phyloP scores from a whole-genome alignment of 139 green algal genomes.

The Ettlia oleoabundans region DNA sequence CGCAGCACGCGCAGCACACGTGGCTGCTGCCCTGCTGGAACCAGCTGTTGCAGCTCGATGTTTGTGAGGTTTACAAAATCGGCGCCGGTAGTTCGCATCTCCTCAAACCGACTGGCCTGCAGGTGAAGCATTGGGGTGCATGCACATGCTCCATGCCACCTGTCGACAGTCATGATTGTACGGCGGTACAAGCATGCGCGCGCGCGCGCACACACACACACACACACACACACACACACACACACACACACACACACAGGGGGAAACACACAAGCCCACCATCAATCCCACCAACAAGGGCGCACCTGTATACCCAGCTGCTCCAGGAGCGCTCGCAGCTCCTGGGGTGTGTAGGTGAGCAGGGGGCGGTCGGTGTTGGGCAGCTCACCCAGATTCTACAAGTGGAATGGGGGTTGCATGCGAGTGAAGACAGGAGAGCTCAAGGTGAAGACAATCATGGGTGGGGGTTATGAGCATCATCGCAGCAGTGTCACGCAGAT shows the following conservation, averaged over 20 bases:
- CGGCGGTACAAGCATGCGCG: no score
- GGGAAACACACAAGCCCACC: no score
- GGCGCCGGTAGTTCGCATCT: not conserved
- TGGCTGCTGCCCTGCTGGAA: not conserved
- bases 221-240: no score
- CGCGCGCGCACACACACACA: no score
- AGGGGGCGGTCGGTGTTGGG: slow-evolving; percentile 28
- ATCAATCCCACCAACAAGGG: not conserved
- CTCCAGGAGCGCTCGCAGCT: slow-evolving; percentile 24
- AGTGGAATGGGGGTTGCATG: not conserved
- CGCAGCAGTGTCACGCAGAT: no score
- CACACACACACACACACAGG: no score
- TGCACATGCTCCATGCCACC: no score
- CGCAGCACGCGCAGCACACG: slow-evolving; percentile 40
- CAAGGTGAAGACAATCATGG: no score
- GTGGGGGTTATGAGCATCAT: no score
- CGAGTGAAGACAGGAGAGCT: no score
- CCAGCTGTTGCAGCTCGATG: not conserved
- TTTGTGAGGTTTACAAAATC: slow-evolving; percentile 24
- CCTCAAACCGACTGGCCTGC: slow-evolving; percentile 10
- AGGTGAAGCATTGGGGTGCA: not conserved
- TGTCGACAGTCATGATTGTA: no score
- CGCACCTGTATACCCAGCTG: slow-evolving; percentile 20
- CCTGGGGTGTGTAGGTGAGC: slow-evolving; percentile 15
- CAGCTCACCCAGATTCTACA: slow-evolving; percentile 29